Conservation (phyloP, 257 asterid species). For the Linaria vulgaris region DNA sequence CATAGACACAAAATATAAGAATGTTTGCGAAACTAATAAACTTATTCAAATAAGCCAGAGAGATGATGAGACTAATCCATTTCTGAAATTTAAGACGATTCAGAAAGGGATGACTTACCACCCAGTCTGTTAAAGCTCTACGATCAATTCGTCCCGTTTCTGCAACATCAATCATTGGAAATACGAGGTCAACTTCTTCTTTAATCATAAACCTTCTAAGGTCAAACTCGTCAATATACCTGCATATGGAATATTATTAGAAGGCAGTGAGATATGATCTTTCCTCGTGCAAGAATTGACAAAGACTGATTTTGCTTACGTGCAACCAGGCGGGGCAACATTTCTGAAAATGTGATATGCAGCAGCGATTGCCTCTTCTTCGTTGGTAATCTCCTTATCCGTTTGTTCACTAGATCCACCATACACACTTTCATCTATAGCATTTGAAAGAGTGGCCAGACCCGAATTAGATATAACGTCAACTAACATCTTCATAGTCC, state of each 20-base stretch:
- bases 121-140: conserved; percentile 14
- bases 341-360: conserved; percentile 78
- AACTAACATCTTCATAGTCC: conserved; percentile 84
- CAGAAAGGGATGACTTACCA: conserved; percentile 36
- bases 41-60: not conserved
- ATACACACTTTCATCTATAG: conserved; percentile 48
- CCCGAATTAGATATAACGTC: conserved; percentile 75
- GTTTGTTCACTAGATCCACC: conserved; percentile 45
- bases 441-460: conserved; percentile 60
- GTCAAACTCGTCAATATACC: conserved; percentile 71
- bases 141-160: conserved; percentile 17
- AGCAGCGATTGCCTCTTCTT: conserved; percentile 86
- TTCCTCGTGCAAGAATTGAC: not conserved
- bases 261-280: not conserved
- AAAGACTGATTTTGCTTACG: conserved; percentile 48
- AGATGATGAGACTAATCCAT: not conserved
- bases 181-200: conserved; percentile 77
- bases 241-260: conserved; percentile 17
- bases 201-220: conserved; percentile 75
- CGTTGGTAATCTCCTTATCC: conserved; percentile 72
- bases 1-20: conserved; percentile 19
- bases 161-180: conserved; percentile 20
- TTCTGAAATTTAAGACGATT: conserved; percentile 64
- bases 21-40: not conserved
- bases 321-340: conserved; percentile 70